Percentiles rank a stretch among this genome's conserved stretches.
Conservation (phyloP, 306 rosid species). For the Cucurbita ficifolia region DNA sequence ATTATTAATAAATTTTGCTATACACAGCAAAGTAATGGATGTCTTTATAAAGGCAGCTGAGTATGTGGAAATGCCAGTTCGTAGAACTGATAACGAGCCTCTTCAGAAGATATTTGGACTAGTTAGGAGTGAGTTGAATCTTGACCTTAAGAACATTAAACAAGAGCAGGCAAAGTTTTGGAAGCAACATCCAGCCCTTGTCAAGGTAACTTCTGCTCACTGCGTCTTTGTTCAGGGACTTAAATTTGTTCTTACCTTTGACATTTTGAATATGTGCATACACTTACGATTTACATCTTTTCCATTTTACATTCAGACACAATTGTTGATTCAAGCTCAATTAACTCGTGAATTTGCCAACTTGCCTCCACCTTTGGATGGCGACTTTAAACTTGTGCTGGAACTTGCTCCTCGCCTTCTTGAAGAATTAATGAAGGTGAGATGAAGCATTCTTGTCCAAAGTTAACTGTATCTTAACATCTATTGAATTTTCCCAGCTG, state of each 20-base stretch:
- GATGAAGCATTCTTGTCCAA: background rate
- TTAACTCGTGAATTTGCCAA: slow-evolving; percentile 64
- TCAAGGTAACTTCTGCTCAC: slow-evolving; percentile 46
- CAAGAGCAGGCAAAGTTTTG: slow-evolving; percentile 98
- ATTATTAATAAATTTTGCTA: background rate
- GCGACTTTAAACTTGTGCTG: slow-evolving; percentile 69
- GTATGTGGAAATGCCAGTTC: slow-evolving; percentile 90
- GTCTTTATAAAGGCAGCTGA: slow-evolving; percentile 95
- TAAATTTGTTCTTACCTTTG: background rate
- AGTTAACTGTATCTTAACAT: background rate
- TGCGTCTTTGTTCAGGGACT: background rate
- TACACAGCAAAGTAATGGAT: slow-evolving; percentile 93
- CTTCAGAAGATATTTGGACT: slow-evolving; percentile 90
- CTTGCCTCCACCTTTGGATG: slow-evolving; percentile 60
- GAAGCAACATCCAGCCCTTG: slow-evolving; percentile 96
- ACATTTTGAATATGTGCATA: slow-evolving; percentile 5
- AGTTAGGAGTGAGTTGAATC: slow-evolving; percentile 93
- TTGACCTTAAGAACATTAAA: slow-evolving; percentile 95
- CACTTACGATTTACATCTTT: slow-evolving; percentile 13
- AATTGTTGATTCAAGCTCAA: slow-evolving; percentile 90
- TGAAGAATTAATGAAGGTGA: slow-evolving; percentile 97
- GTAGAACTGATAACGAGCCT: slow-evolving; percentile 85
- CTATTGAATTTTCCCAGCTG: background rate
- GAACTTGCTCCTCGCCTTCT: slow-evolving; percentile 95
- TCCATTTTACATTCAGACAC: slow-evolving; percentile 50